Base-by-base conservation (phyloP, 2,329 filamentous ascomycete species). In the Fusarium anguioides region DNA sequence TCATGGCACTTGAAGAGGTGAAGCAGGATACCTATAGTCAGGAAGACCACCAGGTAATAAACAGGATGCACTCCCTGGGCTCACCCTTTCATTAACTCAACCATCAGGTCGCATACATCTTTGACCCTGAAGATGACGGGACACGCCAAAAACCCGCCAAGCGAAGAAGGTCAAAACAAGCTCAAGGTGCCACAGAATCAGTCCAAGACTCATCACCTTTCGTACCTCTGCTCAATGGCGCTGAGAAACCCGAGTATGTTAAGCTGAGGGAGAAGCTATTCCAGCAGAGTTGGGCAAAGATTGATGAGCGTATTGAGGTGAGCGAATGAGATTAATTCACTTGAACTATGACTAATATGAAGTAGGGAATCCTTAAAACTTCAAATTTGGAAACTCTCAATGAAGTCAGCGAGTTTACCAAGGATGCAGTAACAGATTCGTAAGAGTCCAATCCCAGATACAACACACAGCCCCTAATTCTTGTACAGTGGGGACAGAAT, bases 281-380 rank as follows among this genome's bases (percentile, higher is more conserved):
- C 75, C 79, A 87, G 48, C 77, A 83, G 51, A 81, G 87, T 47
- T 96, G 93, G 93, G 77, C 80, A 4, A 78, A 82, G 36, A 86
- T 92, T 68, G 86, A 93, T 62, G 75, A 78, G 42, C 84, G 86
- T 24, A 89, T 94, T 48, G 84, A 90, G 74, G 79, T 79, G 39
- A 37, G 54, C 41, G 33, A 17, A 7, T 10, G 23, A 39, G 20
- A 15, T 29, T 15, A 21, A 6, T 18, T 17, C 6, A 23, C n/a
- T 9, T 15, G 9, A 78, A 81, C 37, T 67, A 73, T 3, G 41
- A 9, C 60, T 68, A 4, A 64, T 33, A 15, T 2, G 11, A 35
- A 35, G 6, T n/a, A 89, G 85, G 76, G 77, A 12, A 86, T 89
- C 20, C 75, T 91, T 42, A 81, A 84, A 60, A 83, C 86, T 29